Percentiles rank a stretch among this genome's conserved stretches.
Evolutionary conservation across 306 rosid genomes (phyloP).

Genomic region (Gynostemma pentaphyllum): DNA sequence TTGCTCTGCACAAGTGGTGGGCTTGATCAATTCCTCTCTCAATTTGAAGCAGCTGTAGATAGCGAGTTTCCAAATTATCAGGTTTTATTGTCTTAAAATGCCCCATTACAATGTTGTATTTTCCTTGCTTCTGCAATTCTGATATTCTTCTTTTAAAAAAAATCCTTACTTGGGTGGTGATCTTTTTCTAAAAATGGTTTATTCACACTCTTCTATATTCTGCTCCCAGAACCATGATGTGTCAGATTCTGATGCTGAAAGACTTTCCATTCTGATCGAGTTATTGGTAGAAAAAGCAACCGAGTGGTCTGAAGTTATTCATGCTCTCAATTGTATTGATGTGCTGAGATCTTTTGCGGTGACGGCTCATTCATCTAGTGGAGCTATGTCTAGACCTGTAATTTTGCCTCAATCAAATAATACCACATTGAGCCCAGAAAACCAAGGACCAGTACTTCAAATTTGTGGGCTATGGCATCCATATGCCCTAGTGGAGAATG

Average conservation of each 20-base stretch:
- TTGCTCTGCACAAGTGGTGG: constrained; percentile 45
- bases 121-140: not conserved
- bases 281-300: constrained; percentile 59
- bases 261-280: constrained; percentile 56
- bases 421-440: constrained; percentile 19
- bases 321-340: constrained; percentile 76
- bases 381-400: constrained; percentile 77
- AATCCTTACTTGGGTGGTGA: not conserved
- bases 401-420: constrained; percentile 35
- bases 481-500: constrained; percentile 68
- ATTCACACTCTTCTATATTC: not conserved
- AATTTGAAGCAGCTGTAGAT: constrained; percentile 86
- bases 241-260: constrained; percentile 72
- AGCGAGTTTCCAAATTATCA: constrained; percentile 79
- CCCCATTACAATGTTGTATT: not conserved
- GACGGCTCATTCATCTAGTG: constrained; percentile 54
- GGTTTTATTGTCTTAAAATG: constrained; percentile 21
- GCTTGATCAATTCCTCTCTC: constrained; percentile 68
- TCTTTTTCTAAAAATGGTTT: not conserved
- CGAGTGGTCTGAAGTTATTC: constrained; percentile 60
- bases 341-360: constrained; percentile 78
- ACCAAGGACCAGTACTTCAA: constrained; percentile 41
- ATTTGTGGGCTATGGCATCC: constrained; percentile 91
- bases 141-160: not conserved
- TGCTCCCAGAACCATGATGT: constrained; percentile 61